phyloP scores from a whole-genome alignment of 441 rosid species.

The Breynia disticha region DNA sequence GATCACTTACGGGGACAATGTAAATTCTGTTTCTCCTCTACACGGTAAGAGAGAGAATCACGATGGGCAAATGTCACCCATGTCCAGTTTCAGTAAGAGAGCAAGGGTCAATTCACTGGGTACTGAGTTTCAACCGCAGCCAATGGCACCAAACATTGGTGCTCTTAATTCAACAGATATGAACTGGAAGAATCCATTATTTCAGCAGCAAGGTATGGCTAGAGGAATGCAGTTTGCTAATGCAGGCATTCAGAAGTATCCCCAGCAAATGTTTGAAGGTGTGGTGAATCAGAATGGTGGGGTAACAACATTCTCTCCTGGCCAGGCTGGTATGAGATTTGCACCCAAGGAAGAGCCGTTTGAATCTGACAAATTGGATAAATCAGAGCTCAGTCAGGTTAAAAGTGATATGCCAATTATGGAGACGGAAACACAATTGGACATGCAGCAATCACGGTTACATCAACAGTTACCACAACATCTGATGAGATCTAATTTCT shows the following conservation, averaged over 20 bases:
- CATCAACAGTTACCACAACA: slow-evolving; percentile 57
- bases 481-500: slow-evolving; percentile 44
- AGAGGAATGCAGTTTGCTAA: slow-evolving; percentile 61
- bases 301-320: slow-evolving; percentile 45
- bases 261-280: slow-evolving; percentile 64
- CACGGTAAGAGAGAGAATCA: slow-evolving; percentile 67
- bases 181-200: slow-evolving; percentile 53
- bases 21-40: slow-evolving; percentile 39
- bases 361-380: slow-evolving; percentile 57
- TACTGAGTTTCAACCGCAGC: slow-evolving; percentile 62
- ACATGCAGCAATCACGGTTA: slow-evolving; percentile 37
- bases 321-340: slow-evolving; percentile 49
- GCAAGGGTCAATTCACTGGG: slow-evolving; percentile 36
- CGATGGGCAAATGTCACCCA: slow-evolving; percentile 58
- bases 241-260: slow-evolving; percentile 53
- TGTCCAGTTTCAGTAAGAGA: slow-evolving; percentile 60
- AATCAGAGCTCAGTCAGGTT: slow-evolving; percentile 32
- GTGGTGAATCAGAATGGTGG: slow-evolving; percentile 59
- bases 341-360: slow-evolving; percentile 69
- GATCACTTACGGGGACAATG: slow-evolving; percentile 46
- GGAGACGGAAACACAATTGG: slow-evolving; percentile 55
- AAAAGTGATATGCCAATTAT: slow-evolving; percentile 42
- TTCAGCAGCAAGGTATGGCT: slow-evolving; percentile 50
- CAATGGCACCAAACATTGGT: slow-evolving; percentile 46
- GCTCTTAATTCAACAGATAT: slow-evolving; percentile 54